Conservation (phyloP, 1,284 basidiomycete species). For the Fomitopsis betulina region DNA sequence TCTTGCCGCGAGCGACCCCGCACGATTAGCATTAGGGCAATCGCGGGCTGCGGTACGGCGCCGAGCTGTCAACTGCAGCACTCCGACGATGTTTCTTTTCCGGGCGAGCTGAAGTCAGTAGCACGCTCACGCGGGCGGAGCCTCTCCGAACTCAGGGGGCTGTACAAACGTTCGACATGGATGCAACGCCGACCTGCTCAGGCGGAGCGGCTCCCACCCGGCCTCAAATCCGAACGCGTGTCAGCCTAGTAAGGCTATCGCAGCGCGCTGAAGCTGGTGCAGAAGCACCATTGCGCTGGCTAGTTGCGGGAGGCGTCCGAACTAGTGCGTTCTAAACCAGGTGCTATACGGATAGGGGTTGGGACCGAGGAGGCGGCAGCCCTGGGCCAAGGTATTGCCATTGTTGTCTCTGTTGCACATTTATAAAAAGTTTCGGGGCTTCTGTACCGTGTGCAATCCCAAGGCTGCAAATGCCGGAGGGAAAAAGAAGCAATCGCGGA, state of each 20-base stretch:
- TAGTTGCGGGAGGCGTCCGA: neutral
- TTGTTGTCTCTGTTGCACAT: neutral
- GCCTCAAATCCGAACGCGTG: neutral
- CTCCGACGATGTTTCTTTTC: too few relatives aligned
- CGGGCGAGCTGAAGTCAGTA: too few relatives aligned
- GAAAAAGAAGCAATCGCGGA: neutral
- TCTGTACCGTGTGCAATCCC: neutral
- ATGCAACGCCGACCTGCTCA: neutral
- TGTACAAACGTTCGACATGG: neutral
- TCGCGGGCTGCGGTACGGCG: neutral
- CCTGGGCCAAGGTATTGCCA: neutral
- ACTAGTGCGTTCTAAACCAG: neutral
- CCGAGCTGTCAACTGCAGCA: neutral
- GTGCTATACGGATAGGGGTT: neutral
- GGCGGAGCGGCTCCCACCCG: neutral
- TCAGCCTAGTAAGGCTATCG: neutral
- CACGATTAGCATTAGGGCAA: neutral
- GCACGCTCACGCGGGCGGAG: neutral
- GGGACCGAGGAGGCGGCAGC: neutral
- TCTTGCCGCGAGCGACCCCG: neutral
- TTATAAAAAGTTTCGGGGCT: neutral
- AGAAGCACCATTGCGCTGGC: neutral
- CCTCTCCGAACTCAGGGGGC: neutral
- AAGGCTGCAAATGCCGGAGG: neutral
- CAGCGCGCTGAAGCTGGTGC: neutral